Evolutionary conservation across 495 filamentous ascomycete species (phyloP).

Genomic region (Tuber melanosporum): DNA sequence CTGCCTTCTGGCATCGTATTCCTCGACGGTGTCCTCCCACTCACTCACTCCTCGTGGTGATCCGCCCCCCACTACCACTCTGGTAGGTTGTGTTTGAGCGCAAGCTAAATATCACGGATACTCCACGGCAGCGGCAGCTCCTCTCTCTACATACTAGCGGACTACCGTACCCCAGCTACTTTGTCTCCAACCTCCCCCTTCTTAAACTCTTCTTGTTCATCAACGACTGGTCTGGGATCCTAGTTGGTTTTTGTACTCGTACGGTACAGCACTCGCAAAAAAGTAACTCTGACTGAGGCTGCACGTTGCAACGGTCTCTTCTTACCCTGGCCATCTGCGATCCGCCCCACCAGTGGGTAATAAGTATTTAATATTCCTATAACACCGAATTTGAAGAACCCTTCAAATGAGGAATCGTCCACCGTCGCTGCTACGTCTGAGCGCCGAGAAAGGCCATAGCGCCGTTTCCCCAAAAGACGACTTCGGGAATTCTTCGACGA

Average conservation of each 20-base stretch:
- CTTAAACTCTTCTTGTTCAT: slow-evolving; percentile 12
- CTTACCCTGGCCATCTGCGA: slow-evolving; percentile 11
- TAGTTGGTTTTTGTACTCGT: slow-evolving; percentile 10
- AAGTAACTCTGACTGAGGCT: not conserved
- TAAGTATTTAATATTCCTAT: slow-evolving; percentile 24
- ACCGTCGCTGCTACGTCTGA: slow-evolving; percentile 33
- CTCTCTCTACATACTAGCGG: not conserved
- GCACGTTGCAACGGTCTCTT: slow-evolving; percentile 22
- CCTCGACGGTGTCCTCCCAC: not conserved
- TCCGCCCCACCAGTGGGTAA: slow-evolving; percentile 20
- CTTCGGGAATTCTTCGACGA: slow-evolving; percentile 21
- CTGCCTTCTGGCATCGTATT: not conserved
- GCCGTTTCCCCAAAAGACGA: slow-evolving; percentile 16
- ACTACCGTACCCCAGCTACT: not conserved
- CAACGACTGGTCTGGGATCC: slow-evolving; percentile 20
- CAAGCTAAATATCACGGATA: not conserved
- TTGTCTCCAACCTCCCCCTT: not conserved
- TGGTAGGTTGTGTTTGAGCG: not conserved
- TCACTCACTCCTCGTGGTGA: not conserved
- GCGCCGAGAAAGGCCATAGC: slow-evolving; percentile 31
- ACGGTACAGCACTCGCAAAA: not conserved
- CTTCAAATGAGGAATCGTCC: slow-evolving; percentile 40
- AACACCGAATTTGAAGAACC: slow-evolving; percentile 21
- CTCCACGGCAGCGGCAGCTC: not conserved
- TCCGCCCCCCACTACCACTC: not conserved